Percentiles rank a stretch among this genome's conserved stretches.
phyloP scores from a whole-genome alignment of 2,329 filamentous ascomycete genomes.

The Phialemonium atrogriseum region DNA sequence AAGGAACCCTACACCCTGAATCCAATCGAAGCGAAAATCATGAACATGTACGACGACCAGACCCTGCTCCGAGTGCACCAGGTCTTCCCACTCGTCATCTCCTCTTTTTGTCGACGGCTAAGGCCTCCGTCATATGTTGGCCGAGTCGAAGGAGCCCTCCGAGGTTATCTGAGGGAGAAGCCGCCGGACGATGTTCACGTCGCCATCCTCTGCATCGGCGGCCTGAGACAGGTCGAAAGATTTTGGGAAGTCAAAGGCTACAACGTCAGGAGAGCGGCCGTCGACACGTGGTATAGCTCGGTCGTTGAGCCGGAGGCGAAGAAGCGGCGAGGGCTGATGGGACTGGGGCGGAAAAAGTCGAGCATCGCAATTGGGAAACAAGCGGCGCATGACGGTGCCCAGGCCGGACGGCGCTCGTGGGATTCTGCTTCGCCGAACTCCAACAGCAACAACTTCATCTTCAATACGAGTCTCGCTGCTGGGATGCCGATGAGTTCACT shows the following conservation, averaged over 20 bases:
- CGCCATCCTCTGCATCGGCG: slow-evolving; percentile 51
- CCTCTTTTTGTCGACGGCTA: slow-evolving; percentile 54
- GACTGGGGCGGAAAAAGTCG: slow-evolving; percentile 51
- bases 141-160: slow-evolving; percentile 51
- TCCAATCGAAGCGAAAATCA: slow-evolving; percentile 53
- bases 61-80: slow-evolving; percentile 56
- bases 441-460: slow-evolving; percentile 36
- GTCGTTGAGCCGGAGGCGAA: slow-evolving; percentile 33
- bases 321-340: slow-evolving; percentile 41
- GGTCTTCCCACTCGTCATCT: slow-evolving; percentile 55
- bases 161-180: slow-evolving; percentile 55
- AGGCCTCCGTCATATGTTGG: slow-evolving; percentile 58
- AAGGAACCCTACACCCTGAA: slow-evolving; percentile 50
- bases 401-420: slow-evolving; percentile 4
- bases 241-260: slow-evolving; percentile 62
- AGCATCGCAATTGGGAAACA: slow-evolving; percentile 25
- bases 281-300: slow-evolving; percentile 51
- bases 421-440: slow-evolving; percentile 13
- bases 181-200: slow-evolving; percentile 55
- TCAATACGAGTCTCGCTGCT: slow-evolving; percentile 49
- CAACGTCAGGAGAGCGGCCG: slow-evolving; percentile 48
- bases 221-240: slow-evolving; percentile 52
- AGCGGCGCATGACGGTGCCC: slow-evolving; percentile 9
- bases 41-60: slow-evolving; percentile 57
- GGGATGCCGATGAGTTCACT: slow-evolving; percentile 56